Percentiles rank a stretch among this genome's conserved stretches.
Evolutionary conservation across 1,139 yeast genomes (phyloP).

Genomic region (Blastobotrys aristatus): DNA sequence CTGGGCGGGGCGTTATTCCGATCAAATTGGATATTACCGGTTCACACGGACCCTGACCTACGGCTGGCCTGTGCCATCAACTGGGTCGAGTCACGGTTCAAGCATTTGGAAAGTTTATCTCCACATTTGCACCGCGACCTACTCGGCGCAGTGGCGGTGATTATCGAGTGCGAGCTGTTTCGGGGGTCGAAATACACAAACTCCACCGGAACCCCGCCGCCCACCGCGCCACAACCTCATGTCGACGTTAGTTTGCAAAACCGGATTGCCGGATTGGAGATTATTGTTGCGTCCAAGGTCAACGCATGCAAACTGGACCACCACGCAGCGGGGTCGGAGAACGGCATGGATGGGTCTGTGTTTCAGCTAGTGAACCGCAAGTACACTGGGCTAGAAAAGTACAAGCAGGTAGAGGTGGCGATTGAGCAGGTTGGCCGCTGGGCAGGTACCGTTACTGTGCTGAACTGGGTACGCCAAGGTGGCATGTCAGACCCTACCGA

Average conservation of each 20-base stretch:
- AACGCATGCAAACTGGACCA: constrained; percentile 8
- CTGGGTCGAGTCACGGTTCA: constrained; percentile 4
- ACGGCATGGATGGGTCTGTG: constrained; percentile 10
- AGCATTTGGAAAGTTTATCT: not conserved
- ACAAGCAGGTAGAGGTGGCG: constrained; percentile 7
- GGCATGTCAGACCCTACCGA: constrained; percentile 1
- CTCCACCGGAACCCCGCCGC: not conserved
- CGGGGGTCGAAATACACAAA: constrained; percentile 3
- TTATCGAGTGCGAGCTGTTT: constrained; percentile 7
- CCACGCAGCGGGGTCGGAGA: constrained; percentile 8
- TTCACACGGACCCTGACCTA: not conserved
- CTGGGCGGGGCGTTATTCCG: constrained; percentile 5
- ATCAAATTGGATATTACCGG: constrained; percentile 5
- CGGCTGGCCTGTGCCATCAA: not conserved
- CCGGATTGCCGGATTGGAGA: constrained; percentile 6
- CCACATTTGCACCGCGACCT: constrained; percentile 4
- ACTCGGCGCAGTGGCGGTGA: constrained; percentile 8
- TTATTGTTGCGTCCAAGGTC: constrained; percentile 8
- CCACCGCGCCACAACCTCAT: not conserved
- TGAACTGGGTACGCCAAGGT: constrained; percentile 5
- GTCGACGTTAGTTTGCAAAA: constrained; percentile 1
- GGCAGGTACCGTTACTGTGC: constrained; percentile 7
- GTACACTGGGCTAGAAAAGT: constrained; percentile 5
- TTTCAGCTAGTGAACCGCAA: constrained; percentile 5
- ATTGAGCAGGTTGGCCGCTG: constrained; percentile 9